Evolutionary conservation across 768 basidiomycete genomes (phyloP), one percentile per base, ranked within the genome.

Genomic region (Suillus subalutaceus): DNA sequence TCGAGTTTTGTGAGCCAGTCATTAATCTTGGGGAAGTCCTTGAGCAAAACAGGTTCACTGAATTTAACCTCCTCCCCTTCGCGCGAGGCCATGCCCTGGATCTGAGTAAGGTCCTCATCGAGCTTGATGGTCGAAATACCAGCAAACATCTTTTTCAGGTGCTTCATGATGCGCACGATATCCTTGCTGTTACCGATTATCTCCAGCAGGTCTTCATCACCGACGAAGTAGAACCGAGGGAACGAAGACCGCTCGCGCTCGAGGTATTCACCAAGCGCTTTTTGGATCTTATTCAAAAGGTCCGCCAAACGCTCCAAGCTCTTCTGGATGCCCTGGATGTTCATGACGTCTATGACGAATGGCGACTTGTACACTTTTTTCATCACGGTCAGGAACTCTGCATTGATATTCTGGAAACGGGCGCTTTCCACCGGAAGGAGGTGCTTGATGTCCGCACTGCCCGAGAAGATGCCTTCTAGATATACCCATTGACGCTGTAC

Each of bases 401-500:
- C 88, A 76, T 99, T 98, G 84, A 99, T 99, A 79, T 96, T 98
- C 75, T 93, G 91, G 82, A 99, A 99, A 38, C 97, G 93, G n/a
- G 94, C 88, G 72, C 90, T 95, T 80, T 99, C 97, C 67, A 98
- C 92, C 1, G 97, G 97, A 35, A 99, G 89, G 16, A 99, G 88
- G 76, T 99, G 97, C 76, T 99, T 99, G 85, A 99, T 99, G 74
- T 99, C 97, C 32, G 96, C 97, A 71, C 96, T 98, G 41, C 97
- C 96, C n/a, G 97, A 94, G 80, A 99, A 99, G 71, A 99, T 99
- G 52, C 97, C 97, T 78, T 99, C 97, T 62, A 99, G 85, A 75
- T 99, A 99, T 1, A 99, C 97, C 97, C 97, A 99, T 81, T 99
- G 97, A 8, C 97, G 89, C 72, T 99, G 97, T 18, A 99, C 97